Percentiles rank a stretch among this genome's conserved stretches.
Conservation (phyloP, 176 grass and related monocot species). For the Phoenix roebelenii region DNA sequence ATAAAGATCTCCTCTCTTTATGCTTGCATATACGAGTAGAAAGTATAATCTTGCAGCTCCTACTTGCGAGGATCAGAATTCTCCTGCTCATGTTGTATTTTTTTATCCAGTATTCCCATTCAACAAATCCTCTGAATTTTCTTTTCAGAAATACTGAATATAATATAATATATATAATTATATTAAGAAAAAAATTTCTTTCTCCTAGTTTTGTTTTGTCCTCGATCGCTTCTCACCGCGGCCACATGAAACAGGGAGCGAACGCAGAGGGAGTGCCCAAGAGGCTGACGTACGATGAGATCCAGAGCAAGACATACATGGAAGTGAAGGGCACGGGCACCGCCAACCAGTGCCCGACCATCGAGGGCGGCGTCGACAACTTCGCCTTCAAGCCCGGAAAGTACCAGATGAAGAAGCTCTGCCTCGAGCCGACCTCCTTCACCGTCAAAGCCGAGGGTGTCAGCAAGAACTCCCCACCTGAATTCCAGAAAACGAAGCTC, state of each 20-base stretch:
- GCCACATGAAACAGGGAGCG: constrained; percentile 34
- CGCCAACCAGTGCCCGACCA: constrained; percentile 77
- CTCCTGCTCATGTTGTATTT: too few relatives aligned
- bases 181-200: too few relatives aligned
- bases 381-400: constrained; percentile 77
- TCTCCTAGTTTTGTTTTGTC: too few relatives aligned
- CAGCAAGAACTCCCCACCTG: constrained; percentile 51
- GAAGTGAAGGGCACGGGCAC: constrained; percentile 85
- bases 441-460: constrained; percentile 70
- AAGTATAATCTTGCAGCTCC: too few relatives aligned
- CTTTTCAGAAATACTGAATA: too few relatives aligned
- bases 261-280: constrained; percentile 52
- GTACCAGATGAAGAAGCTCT: constrained; percentile 77
- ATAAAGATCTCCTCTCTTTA: too few relatives aligned
- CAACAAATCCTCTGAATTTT: too few relatives aligned
- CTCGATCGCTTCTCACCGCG: too few relatives aligned
- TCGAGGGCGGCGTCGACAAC: constrained; percentile 36
- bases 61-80: too few relatives aligned
- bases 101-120: too few relatives aligned
- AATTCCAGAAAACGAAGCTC: constrained; percentile 93
- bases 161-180: too few relatives aligned
- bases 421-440: constrained; percentile 84
- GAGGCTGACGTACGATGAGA: constrained; percentile 75
- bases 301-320: constrained; percentile 87
- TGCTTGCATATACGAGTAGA: too few relatives aligned